phyloP scores from a whole-genome alignment of 129 eudicot genomes.

The Calendula officinalis region DNA sequence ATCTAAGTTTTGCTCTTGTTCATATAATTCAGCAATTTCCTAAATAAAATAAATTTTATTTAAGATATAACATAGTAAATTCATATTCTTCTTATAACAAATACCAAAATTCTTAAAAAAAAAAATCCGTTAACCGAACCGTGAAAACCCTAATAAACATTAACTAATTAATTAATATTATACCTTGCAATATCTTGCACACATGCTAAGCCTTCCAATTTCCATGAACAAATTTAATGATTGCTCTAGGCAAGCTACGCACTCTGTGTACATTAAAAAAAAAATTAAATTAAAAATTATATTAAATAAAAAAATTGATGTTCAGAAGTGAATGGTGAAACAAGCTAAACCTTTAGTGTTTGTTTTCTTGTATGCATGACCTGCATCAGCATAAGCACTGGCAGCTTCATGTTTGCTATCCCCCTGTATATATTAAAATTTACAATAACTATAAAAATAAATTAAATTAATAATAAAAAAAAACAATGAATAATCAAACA shows the following conservation, averaged over 20 bases:
- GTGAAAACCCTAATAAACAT: too few species aligned
- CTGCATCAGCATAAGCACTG: constrained; percentile 81
- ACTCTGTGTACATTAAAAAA: constrained; percentile 38
- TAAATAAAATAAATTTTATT: constrained; percentile 18
- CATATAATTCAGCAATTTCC: constrained; percentile 80
- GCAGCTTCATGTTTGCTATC: constrained; percentile 99
- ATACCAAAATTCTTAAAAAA: neutral
- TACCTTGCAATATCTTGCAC: constrained; percentile 87
- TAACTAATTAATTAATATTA: constrained; percentile 6
- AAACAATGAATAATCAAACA: neutral
- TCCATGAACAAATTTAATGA: constrained; percentile 65
- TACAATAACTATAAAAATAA: neutral
- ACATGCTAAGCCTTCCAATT: constrained; percentile 71
- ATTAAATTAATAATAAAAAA: neutral
- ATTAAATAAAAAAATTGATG: neutral
- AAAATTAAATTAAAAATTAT: neutral
- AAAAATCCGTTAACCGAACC: neutral
- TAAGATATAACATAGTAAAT: neutral
- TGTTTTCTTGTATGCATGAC: constrained; percentile 74
- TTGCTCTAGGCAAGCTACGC: constrained; percentile 60
- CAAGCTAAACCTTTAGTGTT: constrained; percentile 53
- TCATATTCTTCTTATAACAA: neutral
- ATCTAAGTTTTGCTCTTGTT: constrained; percentile 65
- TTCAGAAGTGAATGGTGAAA: constrained; percentile 4
- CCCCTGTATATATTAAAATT: constrained; percentile 41